Base-by-base conservation (phyloP, 192 early-diverging fungal species). In the Coemansia nantahalensis region DNA sequence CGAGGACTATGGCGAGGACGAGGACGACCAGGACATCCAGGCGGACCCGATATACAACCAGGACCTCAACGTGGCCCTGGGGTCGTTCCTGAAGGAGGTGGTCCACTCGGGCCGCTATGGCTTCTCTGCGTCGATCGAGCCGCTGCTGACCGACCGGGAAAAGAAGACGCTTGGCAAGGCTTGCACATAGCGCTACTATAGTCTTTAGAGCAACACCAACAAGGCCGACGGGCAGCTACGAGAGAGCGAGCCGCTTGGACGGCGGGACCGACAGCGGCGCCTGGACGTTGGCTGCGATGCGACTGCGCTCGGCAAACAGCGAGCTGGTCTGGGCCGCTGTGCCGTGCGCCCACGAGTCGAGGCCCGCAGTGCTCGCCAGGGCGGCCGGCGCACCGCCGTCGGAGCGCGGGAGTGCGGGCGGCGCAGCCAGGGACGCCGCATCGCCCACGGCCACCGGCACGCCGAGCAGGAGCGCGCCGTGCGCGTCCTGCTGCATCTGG, bases 11-110 rank as follows among this genome's bases (percentile, higher is more conserved):
- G 65, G 52, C 38, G 56, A 58, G 16, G 59, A 64, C 19, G 70
- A 76, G 28, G 55, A 61, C 40, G 74, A 77, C 28, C 59, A 65
- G 8, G 68, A 66, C n/a, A 45, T 58, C 9, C 44, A 58, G 23
- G 54, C 55, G 3, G 74, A 77, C 41, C 74, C 68, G 16, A 70
- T 77, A 16, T 77, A 71, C 56, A 65, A 28, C 51, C 62, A 66
- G 45, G 68, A 77, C 16, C 55, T 77, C 18, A 77, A 77, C 38
- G 54, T 66, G 39, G 37, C 48, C 13, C 58, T 77, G 8, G 55
- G 68, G 4, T 13, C 48, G 1, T 77, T 71, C 48, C 46, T 77
- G 21, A 35, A 38, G 16, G 54, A 66, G 38, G 43, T 47, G 14
- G 57, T 68, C 24, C 36, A 45, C 24, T 24, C 34, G 12, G 42